A percentile compares a stretch with the other conserved stretches of the same genome.
These are phyloP conservation scores for Suillus americanus DNA, from an alignment of 768 basidiomycete species.

Conservation along the genomic window DNA sequence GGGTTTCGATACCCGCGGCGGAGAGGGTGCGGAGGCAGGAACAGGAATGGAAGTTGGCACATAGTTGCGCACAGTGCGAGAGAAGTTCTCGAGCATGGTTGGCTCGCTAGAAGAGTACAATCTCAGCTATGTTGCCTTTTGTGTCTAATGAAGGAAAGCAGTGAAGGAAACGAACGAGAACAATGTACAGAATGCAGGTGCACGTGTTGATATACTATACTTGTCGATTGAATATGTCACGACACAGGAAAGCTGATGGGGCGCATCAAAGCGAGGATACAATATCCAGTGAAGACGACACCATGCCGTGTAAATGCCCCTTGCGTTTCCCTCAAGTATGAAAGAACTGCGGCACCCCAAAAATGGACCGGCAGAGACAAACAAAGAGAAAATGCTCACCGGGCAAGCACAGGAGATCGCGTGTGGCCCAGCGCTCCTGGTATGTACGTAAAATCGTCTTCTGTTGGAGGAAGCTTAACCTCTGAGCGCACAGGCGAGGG, in stretches of 20 bases:
- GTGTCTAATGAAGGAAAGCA: background rate
- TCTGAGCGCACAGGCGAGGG: slow-evolving; percentile 15
- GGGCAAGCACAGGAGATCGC: slow-evolving; percentile 31
- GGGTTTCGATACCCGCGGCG: slow-evolving; percentile 49
- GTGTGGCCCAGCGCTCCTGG: slow-evolving; percentile 20
- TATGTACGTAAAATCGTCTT: slow-evolving; percentile 6
- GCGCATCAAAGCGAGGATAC: slow-evolving; percentile 1
- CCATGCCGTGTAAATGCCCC: background rate
- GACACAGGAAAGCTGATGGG: slow-evolving; percentile 6
- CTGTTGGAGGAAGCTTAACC: slow-evolving; percentile 15
- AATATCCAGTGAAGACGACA: background rate
- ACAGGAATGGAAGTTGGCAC: slow-evolving; percentile 53
- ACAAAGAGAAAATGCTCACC: slow-evolving; percentile 20
- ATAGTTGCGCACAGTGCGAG: slow-evolving; percentile 53
- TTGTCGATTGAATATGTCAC: slow-evolving; percentile 14
- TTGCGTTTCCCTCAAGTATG: background rate
- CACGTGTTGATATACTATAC: slow-evolving; percentile 18
- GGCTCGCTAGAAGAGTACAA: slow-evolving; percentile 37
- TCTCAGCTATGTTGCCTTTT: slow-evolving; percentile 16
- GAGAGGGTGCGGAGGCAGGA: slow-evolving; percentile 45
- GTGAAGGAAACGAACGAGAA: background rate
- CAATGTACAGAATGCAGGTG: background rate
- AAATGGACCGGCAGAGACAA: background rate
- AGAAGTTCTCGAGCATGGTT: slow-evolving; percentile 50
- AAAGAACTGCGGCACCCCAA: background rate